A percentile compares a stretch with the other conserved stretches of the same genome.
Conservation (phyloP, 768 basidiomycete species). For the Mycena maculata region DNA sequence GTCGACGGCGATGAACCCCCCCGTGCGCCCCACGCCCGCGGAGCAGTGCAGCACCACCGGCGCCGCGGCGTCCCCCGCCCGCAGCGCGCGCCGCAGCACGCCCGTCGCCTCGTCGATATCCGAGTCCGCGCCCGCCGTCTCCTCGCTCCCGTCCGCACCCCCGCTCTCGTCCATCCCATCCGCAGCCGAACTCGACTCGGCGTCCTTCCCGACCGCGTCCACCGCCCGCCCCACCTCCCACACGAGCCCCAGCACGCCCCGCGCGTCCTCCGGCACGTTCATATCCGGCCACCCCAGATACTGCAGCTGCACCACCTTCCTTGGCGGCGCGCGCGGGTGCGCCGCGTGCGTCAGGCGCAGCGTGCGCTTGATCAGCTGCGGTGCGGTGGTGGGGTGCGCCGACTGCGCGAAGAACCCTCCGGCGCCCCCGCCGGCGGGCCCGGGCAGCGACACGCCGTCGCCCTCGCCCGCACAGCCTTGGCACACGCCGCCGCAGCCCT, state of each 20-base stretch:
- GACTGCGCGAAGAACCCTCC: slow-evolving; percentile 12
- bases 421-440: slow-evolving; percentile 1
- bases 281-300: slow-evolving; percentile 97
- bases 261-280: slow-evolving; percentile 90
- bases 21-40: slow-evolving; percentile 95
- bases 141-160: not conserved
- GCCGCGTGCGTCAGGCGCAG: slow-evolving; percentile 76
- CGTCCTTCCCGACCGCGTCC: slow-evolving; percentile 40
- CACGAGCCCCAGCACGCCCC: slow-evolving; percentile 79
- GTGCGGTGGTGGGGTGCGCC: slow-evolving; percentile 12
- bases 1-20: slow-evolving; percentile 92
- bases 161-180: not conserved
- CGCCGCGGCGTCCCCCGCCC: slow-evolving; percentile 60
- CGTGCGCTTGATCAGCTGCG: slow-evolving; percentile 62
- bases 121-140: slow-evolving; percentile 50
- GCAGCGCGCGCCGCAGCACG: slow-evolving; percentile 63
- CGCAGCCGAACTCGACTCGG: not conserved
- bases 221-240: slow-evolving; percentile 70
- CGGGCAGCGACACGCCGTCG: slow-evolving; percentile 19
- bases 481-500: slow-evolving; percentile 32
- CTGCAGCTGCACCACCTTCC: slow-evolving; percentile 88
- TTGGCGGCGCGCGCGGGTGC: slow-evolving; percentile 68
- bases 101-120: slow-evolving; percentile 69
- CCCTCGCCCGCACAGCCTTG: slow-evolving; percentile 28
- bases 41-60: slow-evolving; percentile 90